phyloP scores from a whole-genome alignment of 768 basidiomycete genomes.

The Paxillus ammoniavirescens region DNA sequence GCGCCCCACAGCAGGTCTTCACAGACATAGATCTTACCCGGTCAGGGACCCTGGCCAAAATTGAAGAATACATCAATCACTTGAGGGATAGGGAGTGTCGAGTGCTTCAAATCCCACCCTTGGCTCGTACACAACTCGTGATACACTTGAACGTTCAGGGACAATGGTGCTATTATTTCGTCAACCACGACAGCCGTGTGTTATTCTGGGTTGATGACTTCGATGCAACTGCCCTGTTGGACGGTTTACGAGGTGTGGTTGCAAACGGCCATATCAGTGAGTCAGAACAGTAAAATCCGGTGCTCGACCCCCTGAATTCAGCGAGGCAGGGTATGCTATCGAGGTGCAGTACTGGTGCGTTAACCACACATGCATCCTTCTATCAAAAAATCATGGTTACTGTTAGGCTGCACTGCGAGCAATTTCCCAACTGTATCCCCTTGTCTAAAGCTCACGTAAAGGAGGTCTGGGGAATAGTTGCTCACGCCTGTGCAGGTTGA shows the following conservation, averaged over 20 bases:
- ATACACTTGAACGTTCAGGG: neutral
- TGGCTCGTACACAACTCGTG: neutral
- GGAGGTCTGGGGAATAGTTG: neutral
- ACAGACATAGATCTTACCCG: neutral
- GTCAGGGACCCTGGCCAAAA: neutral
- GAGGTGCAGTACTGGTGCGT: constrained; percentile 7
- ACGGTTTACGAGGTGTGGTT: neutral
- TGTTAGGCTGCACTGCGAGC: constrained; percentile 3
- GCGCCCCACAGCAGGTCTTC: neutral
- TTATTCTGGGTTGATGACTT: constrained; percentile 2
- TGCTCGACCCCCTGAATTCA: neutral
- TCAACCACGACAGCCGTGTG: neutral
- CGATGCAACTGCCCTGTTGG: neutral
- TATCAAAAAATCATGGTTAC: neutral
- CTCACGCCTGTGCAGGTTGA: neutral
- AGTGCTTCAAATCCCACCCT: too few relatives aligned
- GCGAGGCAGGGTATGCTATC: constrained; percentile 1
- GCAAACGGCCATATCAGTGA: neutral
- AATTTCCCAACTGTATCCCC: neutral
- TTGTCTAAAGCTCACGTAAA: neutral
- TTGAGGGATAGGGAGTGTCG: neutral
- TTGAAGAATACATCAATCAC: neutral
- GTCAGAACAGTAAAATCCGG: neutral
- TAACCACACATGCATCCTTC: neutral
- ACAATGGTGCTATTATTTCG: constrained; percentile 4